Base-by-base conservation (phyloP, 495 filamentous ascomycete genomes). In the Daldinia childiae region DNA sequence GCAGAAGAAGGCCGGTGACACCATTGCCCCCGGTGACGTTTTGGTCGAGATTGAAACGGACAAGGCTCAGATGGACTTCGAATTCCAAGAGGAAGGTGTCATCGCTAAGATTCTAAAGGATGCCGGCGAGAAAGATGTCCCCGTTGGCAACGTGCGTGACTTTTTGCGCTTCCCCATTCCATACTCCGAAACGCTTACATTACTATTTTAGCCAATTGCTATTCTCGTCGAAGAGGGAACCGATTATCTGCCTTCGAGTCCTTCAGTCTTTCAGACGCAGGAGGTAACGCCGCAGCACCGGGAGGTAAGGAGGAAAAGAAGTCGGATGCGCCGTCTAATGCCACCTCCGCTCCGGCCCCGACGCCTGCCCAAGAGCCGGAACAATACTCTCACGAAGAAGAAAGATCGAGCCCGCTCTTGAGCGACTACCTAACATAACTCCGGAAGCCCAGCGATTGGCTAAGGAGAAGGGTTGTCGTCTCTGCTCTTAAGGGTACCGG, bases 61-160 rank as follows among this genome's bases (percentile, higher is more conserved):
- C 82, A 99, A 99, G 87, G 96, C 96, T 45, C 96, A 99, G 82
- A 99, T 99, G 96, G 96, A 99, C 85, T 99, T 99, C 76, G 96
- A 99, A 82, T 99, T 96, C 81, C 96, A 99, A 82, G 95, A 99
- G 71, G 95, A 99, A 78, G 95, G 96, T 84, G 86, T 97, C 36
- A 83, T 99, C 63, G 96, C 96, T 65, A 98, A 98, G 88, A 88
- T 98, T 66, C 81, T 99, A 80, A 97, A 93, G 84, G 92, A 97
- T 2, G 90, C 90, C 34, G 96, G 96, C 51, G 93, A 92, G 81
- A 98, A 98, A 85, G 96, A 98, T 79, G 87, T 99, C 69, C 80
- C 95, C 39, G 95, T 99, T 75, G 95, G 95, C 79, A 93, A 93
- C 79, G 95, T 99, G 88, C 81, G 94, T 88, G 55, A 57, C 66